Percentiles rank a stretch among this genome's conserved stretches.
These are phyloP conservation scores for Zygotorulaspora florentina DNA, from an alignment of 805 yeast genomes.

Conservation along the genomic window DNA sequence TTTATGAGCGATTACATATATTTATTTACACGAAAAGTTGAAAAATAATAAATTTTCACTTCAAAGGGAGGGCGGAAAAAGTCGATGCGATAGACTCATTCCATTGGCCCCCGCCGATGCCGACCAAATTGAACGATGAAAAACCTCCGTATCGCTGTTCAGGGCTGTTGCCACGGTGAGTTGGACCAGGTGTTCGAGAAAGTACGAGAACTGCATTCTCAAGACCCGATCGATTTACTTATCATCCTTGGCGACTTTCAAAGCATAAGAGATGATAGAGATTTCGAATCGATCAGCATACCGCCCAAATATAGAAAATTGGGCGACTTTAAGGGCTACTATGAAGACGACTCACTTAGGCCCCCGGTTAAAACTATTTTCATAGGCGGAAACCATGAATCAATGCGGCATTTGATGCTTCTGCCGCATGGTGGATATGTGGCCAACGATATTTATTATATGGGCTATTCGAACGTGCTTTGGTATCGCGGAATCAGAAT, in stretches of 20 bases:
- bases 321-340: constrained; percentile 80
- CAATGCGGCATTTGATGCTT: constrained; percentile 70
- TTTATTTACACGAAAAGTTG: constrained; percentile 2
- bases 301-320: constrained; percentile 70
- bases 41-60: neutral
- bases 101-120: too few relatives aligned
- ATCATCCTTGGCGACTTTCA: constrained; percentile 92
- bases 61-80: neutral
- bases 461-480: constrained; percentile 74
- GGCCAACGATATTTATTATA: constrained; percentile 77
- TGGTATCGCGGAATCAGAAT: constrained; percentile 74
- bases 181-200: constrained; percentile 52
- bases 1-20: constrained; percentile 2
- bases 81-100: neutral
- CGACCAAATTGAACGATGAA: constrained; percentile 10
- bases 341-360: constrained; percentile 43
- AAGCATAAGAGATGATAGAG: constrained; percentile 60
- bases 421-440: constrained; percentile 89
- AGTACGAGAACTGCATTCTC: constrained; percentile 25
- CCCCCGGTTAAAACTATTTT: constrained; percentile 70
- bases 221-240: constrained; percentile 48
- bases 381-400: constrained; percentile 95
- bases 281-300: constrained; percentile 65
- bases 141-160: constrained; percentile 54
- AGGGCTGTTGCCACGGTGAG: constrained; percentile 90